Conservation (phyloP, 768 basidiomycete species). For the Russula sp. region DNA sequence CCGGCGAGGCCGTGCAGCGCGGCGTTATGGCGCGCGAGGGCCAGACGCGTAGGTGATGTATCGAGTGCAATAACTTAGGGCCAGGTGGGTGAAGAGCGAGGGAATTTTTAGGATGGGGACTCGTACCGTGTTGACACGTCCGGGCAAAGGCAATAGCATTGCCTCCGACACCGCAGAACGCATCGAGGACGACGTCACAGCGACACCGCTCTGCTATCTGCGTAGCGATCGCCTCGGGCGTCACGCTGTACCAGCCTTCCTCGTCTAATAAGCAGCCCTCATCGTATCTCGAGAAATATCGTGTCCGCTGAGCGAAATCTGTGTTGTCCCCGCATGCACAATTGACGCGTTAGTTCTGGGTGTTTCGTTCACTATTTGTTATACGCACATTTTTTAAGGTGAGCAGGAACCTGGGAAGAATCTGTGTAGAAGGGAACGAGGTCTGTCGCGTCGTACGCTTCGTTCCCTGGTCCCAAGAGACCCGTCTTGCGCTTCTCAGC, state of each 20-base stretch:
- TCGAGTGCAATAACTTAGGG: conserved; percentile 85
- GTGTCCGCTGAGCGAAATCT: conserved; percentile 86
- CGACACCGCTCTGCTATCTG: conserved; percentile 93
- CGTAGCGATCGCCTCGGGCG: conserved; percentile 86
- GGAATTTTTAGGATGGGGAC: neutral
- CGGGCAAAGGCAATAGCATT: conserved; percentile 97
- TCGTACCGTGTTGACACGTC: conserved; percentile 89
- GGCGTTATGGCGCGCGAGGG: conserved; percentile 91
- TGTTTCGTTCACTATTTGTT: neutral
- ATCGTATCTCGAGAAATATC: conserved; percentile 77
- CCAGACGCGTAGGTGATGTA: conserved; percentile 76
- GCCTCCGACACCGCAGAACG: conserved; percentile 97
- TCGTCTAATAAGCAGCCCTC: conserved; percentile 85
- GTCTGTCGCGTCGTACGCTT: conserved; percentile 55
- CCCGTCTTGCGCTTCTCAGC: conserved; percentile 12
- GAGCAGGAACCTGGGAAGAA: conserved; percentile 64
- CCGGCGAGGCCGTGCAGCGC: conserved; percentile 91
- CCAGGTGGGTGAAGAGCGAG: neutral
- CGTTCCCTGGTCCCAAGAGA: conserved; percentile 25
- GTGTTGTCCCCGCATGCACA: neutral
- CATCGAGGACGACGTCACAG: conserved; percentile 81
- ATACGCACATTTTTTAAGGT: conserved; percentile 78
- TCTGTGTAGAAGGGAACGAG: conserved; percentile 71
- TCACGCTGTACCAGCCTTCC: conserved; percentile 98
- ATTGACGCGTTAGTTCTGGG: neutral